Evolutionary conservation across 1,139 yeast species (phyloP).

Genomic region (Kazachstania sp.): DNA sequence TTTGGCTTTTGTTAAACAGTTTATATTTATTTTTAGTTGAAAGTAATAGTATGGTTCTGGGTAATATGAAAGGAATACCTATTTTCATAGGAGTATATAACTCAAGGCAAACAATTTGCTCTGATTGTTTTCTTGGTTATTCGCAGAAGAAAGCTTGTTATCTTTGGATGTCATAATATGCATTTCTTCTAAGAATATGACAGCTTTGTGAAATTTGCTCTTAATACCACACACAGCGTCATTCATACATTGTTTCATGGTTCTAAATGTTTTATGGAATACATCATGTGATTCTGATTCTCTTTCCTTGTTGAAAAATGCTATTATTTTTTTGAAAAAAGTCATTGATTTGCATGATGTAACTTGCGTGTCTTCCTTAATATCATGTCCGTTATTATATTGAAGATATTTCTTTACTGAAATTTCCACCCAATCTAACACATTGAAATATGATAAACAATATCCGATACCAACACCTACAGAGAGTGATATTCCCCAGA

Average conservation of each 20-base stretch:
- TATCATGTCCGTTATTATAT: background rate
- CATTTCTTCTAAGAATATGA: background rate
- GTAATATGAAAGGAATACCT: background rate
- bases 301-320: background rate
- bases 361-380: background rate
- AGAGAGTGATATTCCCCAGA: constrained; percentile 26
- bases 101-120: constrained; percentile 4
- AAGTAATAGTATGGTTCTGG: no score
- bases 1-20: no score
- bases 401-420: background rate
- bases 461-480: constrained; percentile 28
- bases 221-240: background rate
- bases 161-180: background rate
- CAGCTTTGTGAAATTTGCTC: background rate
- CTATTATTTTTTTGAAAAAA: background rate
- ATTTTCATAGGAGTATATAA: constrained; percentile 1
- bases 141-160: background rate
- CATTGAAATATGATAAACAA: constrained; percentile 3
- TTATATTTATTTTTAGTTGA: no score
- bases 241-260: background rate
- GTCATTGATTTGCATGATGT: background rate
- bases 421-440: background rate
- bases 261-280: background rate
- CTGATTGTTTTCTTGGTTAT: background rate
- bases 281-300: constrained; percentile 3